Conservation (phyloP, 768 basidiomycete genomes). For the Stropharia rugosoannulata region DNA sequence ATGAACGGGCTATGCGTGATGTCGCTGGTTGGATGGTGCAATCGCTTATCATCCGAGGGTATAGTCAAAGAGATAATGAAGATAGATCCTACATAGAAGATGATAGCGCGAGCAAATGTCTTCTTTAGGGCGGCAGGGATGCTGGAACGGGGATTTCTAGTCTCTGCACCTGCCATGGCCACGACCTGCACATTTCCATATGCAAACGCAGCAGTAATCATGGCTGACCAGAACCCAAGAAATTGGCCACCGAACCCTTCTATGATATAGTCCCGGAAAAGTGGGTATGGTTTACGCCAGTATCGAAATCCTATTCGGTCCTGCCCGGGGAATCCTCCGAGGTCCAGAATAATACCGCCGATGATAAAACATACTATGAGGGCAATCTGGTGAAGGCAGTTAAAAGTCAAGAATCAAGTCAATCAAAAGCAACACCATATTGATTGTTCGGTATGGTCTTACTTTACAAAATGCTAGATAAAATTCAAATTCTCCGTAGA, state of each 20-base stretch:
- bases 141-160: constrained; percentile 60
- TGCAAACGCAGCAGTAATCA: constrained; percentile 54
- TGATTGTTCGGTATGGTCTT: not conserved
- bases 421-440: not conserved
- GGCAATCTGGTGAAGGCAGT: constrained; percentile 34
- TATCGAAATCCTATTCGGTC: constrained; percentile 45
- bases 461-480: constrained; percentile 42
- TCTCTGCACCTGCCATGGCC: constrained; percentile 50
- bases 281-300: constrained; percentile 35
- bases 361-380: constrained; percentile 37
- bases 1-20: constrained; percentile 72
- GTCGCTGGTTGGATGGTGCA: constrained; percentile 24
- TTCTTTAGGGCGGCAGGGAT: constrained; percentile 64
- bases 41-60: constrained; percentile 50
- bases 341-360: constrained; percentile 40
- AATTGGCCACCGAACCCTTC: constrained; percentile 42
- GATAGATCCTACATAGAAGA: constrained; percentile 53
- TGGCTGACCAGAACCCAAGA: constrained; percentile 45
- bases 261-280: constrained; percentile 25
- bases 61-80: constrained; percentile 69
- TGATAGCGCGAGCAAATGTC: constrained; percentile 40
- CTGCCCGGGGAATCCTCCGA: constrained; percentile 48
- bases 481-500: constrained; percentile 58
- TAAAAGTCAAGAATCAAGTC: not conserved
- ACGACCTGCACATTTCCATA: constrained; percentile 60